A percentile compares a stretch with the other conserved stretches of the same genome.
Conservation (phyloP, 2,329 filamentous ascomycete genomes). For the Grosmannia huntii region DNA sequence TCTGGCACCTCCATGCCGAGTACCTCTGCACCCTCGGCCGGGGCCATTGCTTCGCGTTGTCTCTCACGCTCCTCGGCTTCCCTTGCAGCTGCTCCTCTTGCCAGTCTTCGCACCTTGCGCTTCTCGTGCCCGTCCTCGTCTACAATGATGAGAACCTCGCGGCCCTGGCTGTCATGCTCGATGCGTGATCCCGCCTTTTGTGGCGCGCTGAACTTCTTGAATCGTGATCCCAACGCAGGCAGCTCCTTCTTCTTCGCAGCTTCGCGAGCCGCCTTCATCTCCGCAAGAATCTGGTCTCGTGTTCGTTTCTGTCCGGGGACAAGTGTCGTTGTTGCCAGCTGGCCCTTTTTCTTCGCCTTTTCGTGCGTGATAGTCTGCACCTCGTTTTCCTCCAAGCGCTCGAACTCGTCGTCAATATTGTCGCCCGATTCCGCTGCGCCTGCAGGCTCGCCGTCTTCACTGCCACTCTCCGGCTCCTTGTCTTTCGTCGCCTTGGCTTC, state of each 20-base stretch:
- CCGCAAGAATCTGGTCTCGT: slow-evolving; percentile 53
- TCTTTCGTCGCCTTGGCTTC: slow-evolving; percentile 17
- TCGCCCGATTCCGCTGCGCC: slow-evolving; percentile 15
- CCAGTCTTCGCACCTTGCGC: slow-evolving; percentile 46
- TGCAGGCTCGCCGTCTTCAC: slow-evolving; percentile 17
- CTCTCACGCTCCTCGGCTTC: slow-evolving; percentile 23
- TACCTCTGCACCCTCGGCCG: slow-evolving; percentile 41
- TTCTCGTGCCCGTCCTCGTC: slow-evolving; percentile 56
- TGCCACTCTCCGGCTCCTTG: slow-evolving; percentile 19
- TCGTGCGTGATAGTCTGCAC: slow-evolving; percentile 40
- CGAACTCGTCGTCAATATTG: slow-evolving; percentile 55
- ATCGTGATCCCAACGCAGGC: slow-evolving; percentile 42
- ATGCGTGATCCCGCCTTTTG: slow-evolving; percentile 42
- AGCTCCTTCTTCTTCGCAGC: slow-evolving; percentile 43
- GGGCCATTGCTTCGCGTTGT: slow-evolving; percentile 28
- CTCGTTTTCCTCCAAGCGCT: slow-evolving; percentile 41
- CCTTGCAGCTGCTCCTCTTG: slow-evolving; percentile 18
- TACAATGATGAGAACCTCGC: slow-evolving; percentile 51
- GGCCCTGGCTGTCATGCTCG: slow-evolving; percentile 46
- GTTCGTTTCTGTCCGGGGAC: slow-evolving; percentile 48
- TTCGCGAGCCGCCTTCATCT: slow-evolving; percentile 49
- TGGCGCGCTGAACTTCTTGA: slow-evolving; percentile 50
- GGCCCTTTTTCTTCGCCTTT: slow-evolving; percentile 45
- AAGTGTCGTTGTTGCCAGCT: slow-evolving; percentile 39
- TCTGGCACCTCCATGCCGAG: slow-evolving; percentile 56